These are phyloP conservation scores for Quillaja saponaria DNA, from an alignment of 306 rosid genomes.

Conservation along the genomic window DNA sequence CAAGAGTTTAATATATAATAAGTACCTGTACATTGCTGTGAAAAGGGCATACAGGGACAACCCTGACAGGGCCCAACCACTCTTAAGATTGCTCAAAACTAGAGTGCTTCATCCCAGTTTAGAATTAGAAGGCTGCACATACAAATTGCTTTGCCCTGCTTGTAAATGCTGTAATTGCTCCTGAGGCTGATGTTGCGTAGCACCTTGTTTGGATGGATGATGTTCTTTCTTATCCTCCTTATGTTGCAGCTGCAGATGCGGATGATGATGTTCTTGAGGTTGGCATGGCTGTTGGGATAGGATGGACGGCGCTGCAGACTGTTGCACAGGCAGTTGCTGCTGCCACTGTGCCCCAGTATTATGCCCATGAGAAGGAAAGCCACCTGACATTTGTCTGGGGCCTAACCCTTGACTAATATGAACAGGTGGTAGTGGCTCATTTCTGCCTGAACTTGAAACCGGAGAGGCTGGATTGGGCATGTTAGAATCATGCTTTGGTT, in stretches of 20 bases:
- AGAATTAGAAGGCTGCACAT: conserved; percentile 60
- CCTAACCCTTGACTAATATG: conserved; percentile 56
- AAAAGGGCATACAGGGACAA: conserved; percentile 63
- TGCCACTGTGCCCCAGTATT: conserved; percentile 72
- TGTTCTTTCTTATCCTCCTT: conserved; percentile 48
- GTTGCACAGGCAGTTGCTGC: conserved; percentile 54
- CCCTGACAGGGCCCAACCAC: conserved; percentile 44
- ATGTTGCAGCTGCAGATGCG: conserved; percentile 42
- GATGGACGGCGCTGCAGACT: conserved; percentile 50
- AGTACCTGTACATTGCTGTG: conserved; percentile 89
- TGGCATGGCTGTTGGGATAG: conserved; percentile 58
- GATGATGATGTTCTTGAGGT: conserved; percentile 46
- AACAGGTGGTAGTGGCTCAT: conserved; percentile 46
- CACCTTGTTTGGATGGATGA: conserved; percentile 50
- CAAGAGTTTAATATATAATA: conserved; percentile 14
- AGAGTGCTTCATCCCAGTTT: conserved; percentile 62
- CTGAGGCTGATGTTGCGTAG: conserved; percentile 62
- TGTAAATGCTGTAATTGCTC: conserved; percentile 61
- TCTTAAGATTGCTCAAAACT: conserved; percentile 49
- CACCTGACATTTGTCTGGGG: conserved; percentile 60
- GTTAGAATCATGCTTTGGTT: conserved; percentile 53
- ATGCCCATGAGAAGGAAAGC: conserved; percentile 66
- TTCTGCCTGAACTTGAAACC: conserved; percentile 56
- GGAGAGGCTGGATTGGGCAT: conserved; percentile 50
- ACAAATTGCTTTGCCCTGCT: conserved; percentile 66